Base-by-base conservation (phyloP, 805 yeast species). In the Teunomyces gatunensis region DNA sequence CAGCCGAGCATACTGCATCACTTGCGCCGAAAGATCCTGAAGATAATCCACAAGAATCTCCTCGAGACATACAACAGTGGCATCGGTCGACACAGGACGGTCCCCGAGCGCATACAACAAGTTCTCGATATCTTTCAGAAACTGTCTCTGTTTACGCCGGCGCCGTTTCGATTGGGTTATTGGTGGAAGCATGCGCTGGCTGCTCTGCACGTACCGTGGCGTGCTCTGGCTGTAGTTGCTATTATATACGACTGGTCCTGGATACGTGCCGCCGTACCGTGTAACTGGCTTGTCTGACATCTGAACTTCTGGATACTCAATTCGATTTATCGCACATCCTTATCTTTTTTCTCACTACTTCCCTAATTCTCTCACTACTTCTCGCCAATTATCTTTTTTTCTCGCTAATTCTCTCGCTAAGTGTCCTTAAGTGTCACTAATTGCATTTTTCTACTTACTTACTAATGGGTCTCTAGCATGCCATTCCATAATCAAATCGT, bases 401-500 rank as follows among this genome's bases (percentile, higher is more conserved):
- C 25, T 21, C 25, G 7, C 25, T 21, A 18, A 18, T 18, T 18
- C 3, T 18, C 20, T 15, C 17, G 17, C 17, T 15, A 15, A 15
- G 17, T 15, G 17, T 15, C 17, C 3, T 21, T 6, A 18, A 18
- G 4, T 18, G 20, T 18, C 20, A 18, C 20, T 18, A 18, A 18
- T 18, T 18, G 3, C 20, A 18, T 18, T 18, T 18, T 18, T 21
- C 17, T 15, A 15, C 13, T 27, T 29, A 40, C 13, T 15, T 29
- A 28, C 50, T 47, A 60, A 46, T 4, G 85, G 83, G 54, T 87
- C 87, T 72, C 94, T 82, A 56, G 64, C 73, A 42, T 73, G 75
- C 75, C 91, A 92, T 57, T 83, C 74, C 65, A 94, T 72, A 54
- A 88, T 80, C 64, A 96, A 82, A 67, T 94, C 97, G 71, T 94